Percentiles rank a stretch among this genome's conserved stretches.
phyloP scores from a whole-genome alignment of 2,329 filamentous ascomycete genomes.

The Lasiodiplodia gonubiensis region DNA sequence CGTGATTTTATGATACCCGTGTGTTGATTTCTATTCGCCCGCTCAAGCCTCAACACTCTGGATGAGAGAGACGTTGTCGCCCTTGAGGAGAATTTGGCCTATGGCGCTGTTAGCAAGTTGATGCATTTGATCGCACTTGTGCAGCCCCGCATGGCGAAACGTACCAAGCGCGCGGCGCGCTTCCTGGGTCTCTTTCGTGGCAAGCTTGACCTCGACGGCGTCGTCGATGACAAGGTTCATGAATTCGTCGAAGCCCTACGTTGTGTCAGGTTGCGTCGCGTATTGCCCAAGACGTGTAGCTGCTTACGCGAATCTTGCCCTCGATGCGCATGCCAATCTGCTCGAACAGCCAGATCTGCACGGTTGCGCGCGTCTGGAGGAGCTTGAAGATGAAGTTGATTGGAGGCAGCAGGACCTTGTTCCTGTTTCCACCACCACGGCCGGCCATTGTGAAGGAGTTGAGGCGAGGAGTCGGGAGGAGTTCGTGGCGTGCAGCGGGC shows the following conservation, averaged over 20 bases:
- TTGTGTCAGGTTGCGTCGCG: conserved; percentile 3
- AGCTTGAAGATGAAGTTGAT: conserved; percentile 96
- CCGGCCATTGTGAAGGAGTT: conserved; percentile 55
- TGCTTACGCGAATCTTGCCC: conserved; percentile 83
- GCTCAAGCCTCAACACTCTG: conserved; percentile 45
- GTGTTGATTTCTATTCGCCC: background rate
- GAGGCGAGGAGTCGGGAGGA: background rate
- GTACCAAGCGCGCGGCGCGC: conserved; percentile 79
- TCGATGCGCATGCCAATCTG: conserved; percentile 93
- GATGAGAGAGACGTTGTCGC: conserved; percentile 85
- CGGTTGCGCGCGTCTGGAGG: conserved; percentile 79
- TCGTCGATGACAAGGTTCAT: conserved; percentile 99
- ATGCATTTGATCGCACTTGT: background rate
- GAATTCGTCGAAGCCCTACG: conserved; percentile 95
- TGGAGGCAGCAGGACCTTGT: conserved; percentile 74
- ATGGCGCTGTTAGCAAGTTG: conserved; percentile 32
- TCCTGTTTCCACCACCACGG: conserved; percentile 57
- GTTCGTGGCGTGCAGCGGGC: background rate
- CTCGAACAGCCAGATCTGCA: conserved; percentile 97
- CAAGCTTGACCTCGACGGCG: conserved; percentile 86
- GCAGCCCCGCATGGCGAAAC: conserved; percentile 33
- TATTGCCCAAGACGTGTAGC: background rate
- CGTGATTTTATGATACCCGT: conserved; percentile 17
- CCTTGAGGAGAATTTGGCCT: conserved; percentile 87
- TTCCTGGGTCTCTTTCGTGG: conserved; percentile 80